Base-by-base conservation (phyloP, 2,329 filamentous ascomycete genomes). In the Penicillium sp. region DNA sequence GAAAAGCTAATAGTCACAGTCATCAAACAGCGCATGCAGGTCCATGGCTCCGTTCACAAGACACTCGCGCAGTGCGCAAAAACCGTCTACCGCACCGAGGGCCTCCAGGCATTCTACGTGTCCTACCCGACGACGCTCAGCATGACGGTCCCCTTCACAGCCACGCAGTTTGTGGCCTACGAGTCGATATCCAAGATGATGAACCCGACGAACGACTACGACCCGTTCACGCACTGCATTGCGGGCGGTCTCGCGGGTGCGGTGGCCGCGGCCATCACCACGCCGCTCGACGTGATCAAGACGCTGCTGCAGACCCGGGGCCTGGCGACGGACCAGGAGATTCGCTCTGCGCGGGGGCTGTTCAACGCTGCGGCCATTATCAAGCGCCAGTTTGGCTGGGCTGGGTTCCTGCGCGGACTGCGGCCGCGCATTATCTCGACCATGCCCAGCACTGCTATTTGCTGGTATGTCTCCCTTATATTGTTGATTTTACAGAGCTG, bases 21-120 rank as follows among this genome's bases (percentile, higher is more conserved):
- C 60, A 96, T 99, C 79, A 99, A 99, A 78, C 94, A 99, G 75
- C 90, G 94, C 66, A 99, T 99, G 94, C 94, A 99, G 75, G 89
- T 99, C 59, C 90, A 96, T 71, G 89, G 94, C 68, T 97, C 93
- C n/a, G 86, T 86, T 63, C 96, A 97, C 77, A 88, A 87, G 66
- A 91, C 89, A 21, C 87, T 97, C 76, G 72, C 82, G 56, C 88
- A 97, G 70, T 99, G 94, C 79, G 93, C 93, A 57, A 85, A 82
- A 70, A 88, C 90, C 63, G 88, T 99, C 60, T 96, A 96, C 77
- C 85, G 82, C 66, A 87, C 85, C 52, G 94, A 99, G 75, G 94
- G 94, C 54, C 73, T 97, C 47, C 83, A 86, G 52, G 93, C 94
- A 55, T 99, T 99, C 77, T 99, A 99, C 78, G 88, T 99, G 66